phyloP scores from a whole-genome alignment of 2,329 filamentous ascomycete genomes.

The Magnaporthales sp. region DNA sequence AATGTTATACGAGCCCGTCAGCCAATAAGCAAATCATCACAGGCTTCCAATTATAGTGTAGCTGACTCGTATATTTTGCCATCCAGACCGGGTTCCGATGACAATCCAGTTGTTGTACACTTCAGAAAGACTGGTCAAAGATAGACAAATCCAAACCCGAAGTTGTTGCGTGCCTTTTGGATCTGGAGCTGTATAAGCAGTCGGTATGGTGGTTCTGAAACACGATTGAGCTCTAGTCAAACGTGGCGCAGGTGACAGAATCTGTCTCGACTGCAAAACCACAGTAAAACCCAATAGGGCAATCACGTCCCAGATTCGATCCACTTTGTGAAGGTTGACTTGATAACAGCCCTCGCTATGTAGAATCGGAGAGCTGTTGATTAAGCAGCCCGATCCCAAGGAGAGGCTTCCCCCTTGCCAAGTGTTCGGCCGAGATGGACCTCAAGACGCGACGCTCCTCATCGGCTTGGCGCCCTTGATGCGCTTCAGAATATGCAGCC shows the following conservation, averaged over 20 bases:
- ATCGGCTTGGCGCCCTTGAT: constrained; percentile 12
- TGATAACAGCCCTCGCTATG: background rate
- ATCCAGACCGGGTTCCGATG: background rate
- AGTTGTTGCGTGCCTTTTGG: background rate
- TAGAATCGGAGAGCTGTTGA: background rate
- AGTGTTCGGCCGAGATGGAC: background rate
- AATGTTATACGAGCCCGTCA: background rate
- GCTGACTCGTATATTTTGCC: background rate
- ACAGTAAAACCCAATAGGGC: background rate
- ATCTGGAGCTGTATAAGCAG: background rate
- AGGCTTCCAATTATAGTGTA: background rate
- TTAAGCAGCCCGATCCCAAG: too few relatives aligned
- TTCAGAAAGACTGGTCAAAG: background rate
- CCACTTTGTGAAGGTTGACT: background rate
- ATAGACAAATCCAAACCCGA: background rate
- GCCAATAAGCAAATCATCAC: background rate
- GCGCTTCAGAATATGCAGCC: constrained; percentile 39
- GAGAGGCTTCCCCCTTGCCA: background rate
- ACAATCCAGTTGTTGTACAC: background rate
- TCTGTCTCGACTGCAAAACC: background rate
- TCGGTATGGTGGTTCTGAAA: background rate
- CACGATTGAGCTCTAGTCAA: background rate
- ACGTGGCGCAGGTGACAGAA: background rate
- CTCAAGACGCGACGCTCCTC: constrained; percentile 9
- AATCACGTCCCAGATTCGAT: background rate